phyloP scores from a whole-genome alignment of 306 rosid genomes.

The Cercis canadensis region DNA sequence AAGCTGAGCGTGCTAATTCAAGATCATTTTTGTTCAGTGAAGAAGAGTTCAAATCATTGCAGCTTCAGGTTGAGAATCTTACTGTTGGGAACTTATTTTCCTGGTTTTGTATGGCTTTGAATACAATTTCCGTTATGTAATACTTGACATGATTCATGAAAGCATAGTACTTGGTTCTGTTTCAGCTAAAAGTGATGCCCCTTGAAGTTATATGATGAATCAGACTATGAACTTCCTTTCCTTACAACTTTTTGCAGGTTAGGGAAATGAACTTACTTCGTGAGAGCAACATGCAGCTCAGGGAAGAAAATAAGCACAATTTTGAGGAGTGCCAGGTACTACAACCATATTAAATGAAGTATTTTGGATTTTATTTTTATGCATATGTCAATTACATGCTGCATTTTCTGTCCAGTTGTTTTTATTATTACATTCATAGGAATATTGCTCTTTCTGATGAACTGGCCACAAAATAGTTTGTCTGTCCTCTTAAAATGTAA shows the following conservation, averaged over 20 bases:
- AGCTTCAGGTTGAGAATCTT: conserved; percentile 73
- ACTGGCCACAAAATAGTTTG: conserved; percentile 2
- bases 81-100: not conserved
- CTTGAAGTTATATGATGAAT: not conserved
- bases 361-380: not conserved
- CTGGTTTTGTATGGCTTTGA: not conserved
- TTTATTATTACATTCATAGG: not conserved
- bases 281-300: conserved; percentile 92
- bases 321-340: conserved; percentile 95
- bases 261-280: conserved; percentile 95
- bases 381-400: not conserved
- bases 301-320: conserved; percentile 98
- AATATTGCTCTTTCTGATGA: not conserved
- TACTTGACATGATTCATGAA: conserved; percentile 1
- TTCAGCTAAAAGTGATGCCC: not conserved
- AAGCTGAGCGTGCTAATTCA: conserved; percentile 77
- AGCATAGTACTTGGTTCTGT: conserved; percentile 1
- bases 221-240: conserved; percentile 8
- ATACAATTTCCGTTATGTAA: not conserved
- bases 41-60: conserved; percentile 90
- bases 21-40: conserved; percentile 76
- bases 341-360: not conserved
- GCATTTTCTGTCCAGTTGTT: conserved; percentile 1
- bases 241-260: conserved; percentile 56
- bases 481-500: not conserved